These are phyloP conservation scores for Penicillium capsulatum DNA, from an alignment of 2,329 filamentous ascomycete species.

Conservation along the genomic window DNA sequence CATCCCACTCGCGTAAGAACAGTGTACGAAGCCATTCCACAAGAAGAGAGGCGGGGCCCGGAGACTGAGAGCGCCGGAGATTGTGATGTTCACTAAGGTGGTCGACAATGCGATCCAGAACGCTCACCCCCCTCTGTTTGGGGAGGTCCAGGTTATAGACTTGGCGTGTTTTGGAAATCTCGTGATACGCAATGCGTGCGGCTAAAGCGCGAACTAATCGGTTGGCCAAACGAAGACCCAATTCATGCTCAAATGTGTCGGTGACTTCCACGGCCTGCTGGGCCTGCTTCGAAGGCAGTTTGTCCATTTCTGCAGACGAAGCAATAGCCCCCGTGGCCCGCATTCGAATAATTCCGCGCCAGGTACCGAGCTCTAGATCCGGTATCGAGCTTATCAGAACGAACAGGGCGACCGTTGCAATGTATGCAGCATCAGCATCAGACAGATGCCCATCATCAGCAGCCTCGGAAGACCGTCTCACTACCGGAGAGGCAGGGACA, in stretches of 20 bases:
- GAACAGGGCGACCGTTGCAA: slow-evolving; percentile 37
- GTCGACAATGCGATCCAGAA: slow-evolving; percentile 36
- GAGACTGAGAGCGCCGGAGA: slow-evolving; percentile 14
- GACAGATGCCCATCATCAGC: slow-evolving; percentile 32
- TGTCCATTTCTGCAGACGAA: slow-evolving; percentile 37
- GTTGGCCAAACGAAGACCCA: slow-evolving; percentile 49
- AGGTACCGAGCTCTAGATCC: slow-evolving; percentile 34
- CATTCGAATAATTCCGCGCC: slow-evolving; percentile 42
- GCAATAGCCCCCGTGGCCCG: slow-evolving; percentile 38
- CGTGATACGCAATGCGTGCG: slow-evolving; percentile 47
- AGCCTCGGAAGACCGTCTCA: slow-evolving; percentile 28
- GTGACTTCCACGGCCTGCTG: slow-evolving; percentile 32
- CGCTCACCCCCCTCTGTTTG: slow-evolving; percentile 28
- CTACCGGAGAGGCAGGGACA: slow-evolving; percentile 19
- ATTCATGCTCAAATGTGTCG: slow-evolving; percentile 50
- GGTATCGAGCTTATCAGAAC: slow-evolving; percentile 38
- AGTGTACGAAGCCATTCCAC: slow-evolving; percentile 56
- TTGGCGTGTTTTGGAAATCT: slow-evolving; percentile 42
- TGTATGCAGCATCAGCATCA: slow-evolving; percentile 39
- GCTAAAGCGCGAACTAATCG: slow-evolving; percentile 49
- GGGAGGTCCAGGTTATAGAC: slow-evolving; percentile 26
- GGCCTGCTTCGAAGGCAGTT: slow-evolving; percentile 27
- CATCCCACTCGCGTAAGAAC: slow-evolving; percentile 76
- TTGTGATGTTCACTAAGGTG: slow-evolving; percentile 32
- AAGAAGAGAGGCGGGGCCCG: slow-evolving; percentile 33